These are phyloP conservation scores for Mollisiaceae sp. DNA, from an alignment of 2,329 filamentous ascomycete species.

Conservation along the genomic window DNA sequence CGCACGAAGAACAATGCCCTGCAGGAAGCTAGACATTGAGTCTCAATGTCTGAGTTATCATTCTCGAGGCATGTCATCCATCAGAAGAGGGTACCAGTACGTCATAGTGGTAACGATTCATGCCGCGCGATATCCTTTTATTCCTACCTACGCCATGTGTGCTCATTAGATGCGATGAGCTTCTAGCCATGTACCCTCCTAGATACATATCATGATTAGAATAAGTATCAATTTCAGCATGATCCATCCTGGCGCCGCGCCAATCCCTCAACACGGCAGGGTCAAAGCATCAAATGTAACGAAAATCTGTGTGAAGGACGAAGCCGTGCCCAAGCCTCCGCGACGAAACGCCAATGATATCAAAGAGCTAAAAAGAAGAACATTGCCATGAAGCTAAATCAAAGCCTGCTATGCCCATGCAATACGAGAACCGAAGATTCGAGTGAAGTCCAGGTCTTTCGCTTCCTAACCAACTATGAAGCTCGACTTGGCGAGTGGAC, in stretches of 20 bases:
- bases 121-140: conserved; percentile 3
- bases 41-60: too few species aligned
- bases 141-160: conserved; percentile 2
- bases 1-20: background rate
- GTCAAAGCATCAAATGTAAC: background rate
- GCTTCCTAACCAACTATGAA: background rate
- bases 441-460: background rate
- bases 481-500: conserved; percentile 43
- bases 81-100: background rate
- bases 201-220: conserved; percentile 20
- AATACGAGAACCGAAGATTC: conserved; percentile 2
- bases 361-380: conserved; percentile 17
- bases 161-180: conserved; percentile 4
- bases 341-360: conserved; percentile 17
- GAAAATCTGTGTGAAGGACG: background rate
- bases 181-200: background rate
- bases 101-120: conserved; percentile 9
- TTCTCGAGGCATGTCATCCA: too few species aligned
- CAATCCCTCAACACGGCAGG: background rate
- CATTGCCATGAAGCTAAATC: conserved; percentile 13
- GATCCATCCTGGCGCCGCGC: background rate
- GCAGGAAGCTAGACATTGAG: background rate
- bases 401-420: conserved; percentile 18
- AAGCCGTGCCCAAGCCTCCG: conserved; percentile 5
- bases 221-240: background rate